These are phyloP conservation scores for Beauveria caledonica DNA, from an alignment of 2,329 filamentous ascomycete genomes.

Conservation along the genomic window DNA sequence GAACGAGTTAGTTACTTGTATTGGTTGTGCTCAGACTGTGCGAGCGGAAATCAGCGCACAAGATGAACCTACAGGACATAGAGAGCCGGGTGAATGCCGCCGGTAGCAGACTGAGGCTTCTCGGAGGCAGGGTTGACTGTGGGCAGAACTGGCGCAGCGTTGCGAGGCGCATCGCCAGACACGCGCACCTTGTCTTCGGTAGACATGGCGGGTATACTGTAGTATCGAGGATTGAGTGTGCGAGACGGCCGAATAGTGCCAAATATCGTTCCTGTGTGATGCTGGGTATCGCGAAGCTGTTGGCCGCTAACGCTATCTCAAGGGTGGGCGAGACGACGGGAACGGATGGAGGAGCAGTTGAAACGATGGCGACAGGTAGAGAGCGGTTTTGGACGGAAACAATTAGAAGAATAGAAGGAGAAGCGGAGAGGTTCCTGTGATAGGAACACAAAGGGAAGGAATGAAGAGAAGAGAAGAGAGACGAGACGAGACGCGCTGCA, in stretches of 20 bases:
- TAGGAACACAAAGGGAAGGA: background rate
- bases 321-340: background rate
- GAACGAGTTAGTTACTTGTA: background rate
- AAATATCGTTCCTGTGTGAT: background rate
- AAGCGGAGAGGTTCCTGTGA: background rate
- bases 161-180: slow-evolving; percentile 18
- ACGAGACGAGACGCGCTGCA: background rate
- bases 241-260: background rate
- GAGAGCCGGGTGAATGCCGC: slow-evolving; percentile 67
- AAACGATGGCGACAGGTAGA: background rate
- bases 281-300: background rate
- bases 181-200: slow-evolving; percentile 12
- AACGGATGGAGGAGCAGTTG: background rate
- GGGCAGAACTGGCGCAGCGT: slow-evolving; percentile 60
- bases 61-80: slow-evolving; percentile 60
- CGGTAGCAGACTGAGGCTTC: slow-evolving; percentile 58
- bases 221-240: background rate
- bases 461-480: background rate
- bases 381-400: background rate
- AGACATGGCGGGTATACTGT: slow-evolving; percentile 13
- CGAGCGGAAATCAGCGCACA: background rate
- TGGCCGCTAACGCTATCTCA: background rate
- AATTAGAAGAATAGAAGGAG: background rate
- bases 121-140: slow-evolving; percentile 69
- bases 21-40: slow-evolving; percentile 10